Evolutionary conservation across 176 grass and related monocot genomes (phyloP).

Genomic region (Tillandsia fasciculata): DNA sequence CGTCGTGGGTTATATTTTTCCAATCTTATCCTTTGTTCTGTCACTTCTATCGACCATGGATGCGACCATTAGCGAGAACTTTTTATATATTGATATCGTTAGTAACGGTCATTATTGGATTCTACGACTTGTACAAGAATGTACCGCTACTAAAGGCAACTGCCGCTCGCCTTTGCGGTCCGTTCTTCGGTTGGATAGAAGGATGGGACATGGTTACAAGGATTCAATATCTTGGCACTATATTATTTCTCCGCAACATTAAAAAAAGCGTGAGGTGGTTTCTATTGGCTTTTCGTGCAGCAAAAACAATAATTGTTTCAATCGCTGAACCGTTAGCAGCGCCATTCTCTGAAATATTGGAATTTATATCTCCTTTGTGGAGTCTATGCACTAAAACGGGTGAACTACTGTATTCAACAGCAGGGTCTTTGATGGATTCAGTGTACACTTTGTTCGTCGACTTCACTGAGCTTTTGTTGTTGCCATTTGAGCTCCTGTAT

Average conservation of each 20-base stretch:
- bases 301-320: conserved; percentile 8
- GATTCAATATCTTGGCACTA: conserved; percentile 83
- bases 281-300: conserved; percentile 18
- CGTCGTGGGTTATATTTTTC: conserved; percentile 82
- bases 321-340: conserved; percentile 29
- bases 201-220: conserved; percentile 79
- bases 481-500: conserved; percentile 36
- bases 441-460: conserved; percentile 26
- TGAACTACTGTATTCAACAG: background rate
- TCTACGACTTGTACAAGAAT: conserved; percentile 97
- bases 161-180: conserved; percentile 56
- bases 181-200: conserved; percentile 81
- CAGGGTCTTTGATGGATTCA: background rate
- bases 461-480: conserved; percentile 35
- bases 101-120: conserved; percentile 67
- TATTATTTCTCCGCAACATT: conserved; percentile 74
- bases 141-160: conserved; percentile 70
- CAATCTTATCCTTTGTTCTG: conserved; percentile 83
- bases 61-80: conserved; percentile 50
- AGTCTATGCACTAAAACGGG: background rate
- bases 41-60: conserved; percentile 74
- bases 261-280: conserved; percentile 35
- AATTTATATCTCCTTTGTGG: conserved; percentile 20
- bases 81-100: conserved; percentile 53
- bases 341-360: conserved; percentile 15